Percentiles rank a stretch among this genome's conserved stretches.
These are phyloP conservation scores for Exophiala alcalophila DNA, from an alignment of 2,329 filamentous ascomycete genomes.

Conservation along the genomic window DNA sequence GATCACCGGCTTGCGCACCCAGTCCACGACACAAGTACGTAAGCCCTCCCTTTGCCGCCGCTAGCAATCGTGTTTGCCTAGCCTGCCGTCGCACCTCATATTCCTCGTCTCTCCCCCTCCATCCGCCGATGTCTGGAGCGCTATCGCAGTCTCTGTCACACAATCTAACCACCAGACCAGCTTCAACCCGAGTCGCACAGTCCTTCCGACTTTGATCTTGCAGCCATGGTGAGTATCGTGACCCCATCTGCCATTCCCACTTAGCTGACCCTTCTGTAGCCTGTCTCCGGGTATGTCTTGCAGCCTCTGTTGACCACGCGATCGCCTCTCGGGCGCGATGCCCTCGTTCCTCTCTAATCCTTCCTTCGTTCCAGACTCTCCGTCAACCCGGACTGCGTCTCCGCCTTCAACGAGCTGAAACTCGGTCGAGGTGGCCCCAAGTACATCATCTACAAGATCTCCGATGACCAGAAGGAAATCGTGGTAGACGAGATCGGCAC, in stretches of 20 bases:
- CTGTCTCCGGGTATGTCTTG: slow-evolving; percentile 31
- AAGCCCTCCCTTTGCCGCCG: background rate
- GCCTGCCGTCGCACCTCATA: background rate
- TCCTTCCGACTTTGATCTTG: slow-evolving; percentile 1
- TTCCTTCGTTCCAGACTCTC: slow-evolving; percentile 39
- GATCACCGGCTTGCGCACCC: slow-evolving; percentile 9
- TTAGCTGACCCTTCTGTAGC: slow-evolving; percentile 21
- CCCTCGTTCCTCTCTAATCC: slow-evolving; percentile 12
- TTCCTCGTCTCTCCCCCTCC: slow-evolving; percentile 3
- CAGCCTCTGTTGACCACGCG: slow-evolving; percentile 7
- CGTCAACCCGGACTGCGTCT: slow-evolving; percentile 48
- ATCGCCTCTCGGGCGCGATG: background rate
- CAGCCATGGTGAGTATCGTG: slow-evolving; percentile 26
- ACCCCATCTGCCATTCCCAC: background rate
- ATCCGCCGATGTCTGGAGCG: slow-evolving; percentile 3
- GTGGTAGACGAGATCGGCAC: slow-evolving; percentile 47
- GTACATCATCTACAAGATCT: slow-evolving; percentile 53
- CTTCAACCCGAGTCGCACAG: slow-evolving; percentile 8
- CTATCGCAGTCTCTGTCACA: slow-evolving; percentile 5
- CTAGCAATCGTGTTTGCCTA: slow-evolving; percentile 4
- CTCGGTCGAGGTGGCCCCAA: slow-evolving; percentile 45
- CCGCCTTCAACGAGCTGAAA: slow-evolving; percentile 47
- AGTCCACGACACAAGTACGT: slow-evolving; percentile 11
- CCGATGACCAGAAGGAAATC: slow-evolving; percentile 50
- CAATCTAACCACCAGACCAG: slow-evolving; percentile 15